phyloP scores from a whole-genome alignment of 345 rosid species.

The Anacardium occidentale region DNA sequence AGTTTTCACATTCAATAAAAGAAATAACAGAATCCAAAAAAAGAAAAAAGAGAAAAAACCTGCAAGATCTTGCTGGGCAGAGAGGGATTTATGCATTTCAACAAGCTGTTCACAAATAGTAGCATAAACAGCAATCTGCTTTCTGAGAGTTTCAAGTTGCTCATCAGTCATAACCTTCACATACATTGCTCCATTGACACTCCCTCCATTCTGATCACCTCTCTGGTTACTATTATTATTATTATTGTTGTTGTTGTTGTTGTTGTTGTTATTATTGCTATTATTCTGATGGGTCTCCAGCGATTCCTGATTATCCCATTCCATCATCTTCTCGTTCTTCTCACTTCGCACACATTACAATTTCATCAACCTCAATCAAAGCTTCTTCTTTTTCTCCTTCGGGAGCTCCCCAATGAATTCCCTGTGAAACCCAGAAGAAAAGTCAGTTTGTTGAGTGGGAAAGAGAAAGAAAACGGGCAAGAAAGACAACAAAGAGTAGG shows the following conservation, averaged over 20 bases:
- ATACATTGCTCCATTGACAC: constrained; percentile 48
- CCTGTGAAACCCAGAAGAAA: constrained; percentile 7
- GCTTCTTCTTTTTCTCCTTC: no score
- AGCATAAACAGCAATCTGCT: constrained; percentile 92
- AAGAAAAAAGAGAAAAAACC: constrained; percentile 26
- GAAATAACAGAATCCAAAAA: not conserved
- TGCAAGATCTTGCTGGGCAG: constrained; percentile 93
- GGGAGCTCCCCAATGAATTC: not conserved
- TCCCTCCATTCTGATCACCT: constrained; percentile 23
- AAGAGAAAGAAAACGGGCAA: not conserved
- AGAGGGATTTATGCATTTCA: constrained; percentile 89
- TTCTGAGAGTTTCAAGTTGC: constrained; percentile 83
- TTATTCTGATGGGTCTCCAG: constrained; percentile 21
- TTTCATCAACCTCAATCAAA: not conserved
- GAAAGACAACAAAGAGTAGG: constrained; percentile 3
- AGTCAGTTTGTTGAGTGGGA: constrained; percentile 1
- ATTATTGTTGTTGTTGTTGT: no score
- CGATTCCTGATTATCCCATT: constrained; percentile 46
- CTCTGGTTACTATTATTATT: constrained; percentile 15
- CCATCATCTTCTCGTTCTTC: constrained; percentile 37
- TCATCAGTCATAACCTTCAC: constrained; percentile 98
- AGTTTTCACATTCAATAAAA: not conserved
- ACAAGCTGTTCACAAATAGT: constrained; percentile 93
- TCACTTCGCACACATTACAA: not conserved
- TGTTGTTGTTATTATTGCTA: no score